Evolutionary conservation across 257 asterid species (phyloP).

Genomic region (Solanum rostratum): DNA sequence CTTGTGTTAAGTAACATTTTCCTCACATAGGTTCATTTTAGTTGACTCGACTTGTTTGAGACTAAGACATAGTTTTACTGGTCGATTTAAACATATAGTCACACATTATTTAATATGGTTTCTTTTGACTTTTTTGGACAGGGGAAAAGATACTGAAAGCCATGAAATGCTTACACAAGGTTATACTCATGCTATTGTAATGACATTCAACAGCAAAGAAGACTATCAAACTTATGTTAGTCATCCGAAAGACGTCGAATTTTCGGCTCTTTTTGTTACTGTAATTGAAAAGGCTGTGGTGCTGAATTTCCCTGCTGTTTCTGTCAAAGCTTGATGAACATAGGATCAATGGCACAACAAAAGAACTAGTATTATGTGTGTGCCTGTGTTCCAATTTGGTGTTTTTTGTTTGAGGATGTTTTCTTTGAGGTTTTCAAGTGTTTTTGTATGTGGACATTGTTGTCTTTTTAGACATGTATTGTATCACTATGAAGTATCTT

Average conservation of each 20-base stretch:
- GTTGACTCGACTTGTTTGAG: too few species aligned
- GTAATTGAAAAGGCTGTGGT: conserved; percentile 62
- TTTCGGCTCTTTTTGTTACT: conserved; percentile 40
- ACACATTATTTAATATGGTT: neutral
- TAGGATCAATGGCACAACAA: neutral
- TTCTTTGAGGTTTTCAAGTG: neutral
- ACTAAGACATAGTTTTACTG: too few species aligned
- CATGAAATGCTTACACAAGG: conserved; percentile 75
- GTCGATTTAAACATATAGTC: neutral
- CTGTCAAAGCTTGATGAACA: conserved; percentile 32
- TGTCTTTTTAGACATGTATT: neutral
- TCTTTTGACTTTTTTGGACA: neutral
- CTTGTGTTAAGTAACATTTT: too few species aligned
- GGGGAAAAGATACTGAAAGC: conserved; percentile 83
- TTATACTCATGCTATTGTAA: conserved; percentile 73
- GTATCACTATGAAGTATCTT: neutral
- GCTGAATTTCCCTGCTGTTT: conserved; percentile 73
- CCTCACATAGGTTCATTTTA: too few species aligned
- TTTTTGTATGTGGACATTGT: neutral
- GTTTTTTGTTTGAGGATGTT: neutral
- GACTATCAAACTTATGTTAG: conserved; percentile 42
- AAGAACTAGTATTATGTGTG: neutral
- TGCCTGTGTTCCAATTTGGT: neutral
- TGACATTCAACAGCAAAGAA: conserved; percentile 73
- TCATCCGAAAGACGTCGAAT: conserved; percentile 59